Evolutionary conservation across 148 eudicot species (phyloP), one percentile per base, ranked within the genome.

Genomic region (Drosera capensis): DNA sequence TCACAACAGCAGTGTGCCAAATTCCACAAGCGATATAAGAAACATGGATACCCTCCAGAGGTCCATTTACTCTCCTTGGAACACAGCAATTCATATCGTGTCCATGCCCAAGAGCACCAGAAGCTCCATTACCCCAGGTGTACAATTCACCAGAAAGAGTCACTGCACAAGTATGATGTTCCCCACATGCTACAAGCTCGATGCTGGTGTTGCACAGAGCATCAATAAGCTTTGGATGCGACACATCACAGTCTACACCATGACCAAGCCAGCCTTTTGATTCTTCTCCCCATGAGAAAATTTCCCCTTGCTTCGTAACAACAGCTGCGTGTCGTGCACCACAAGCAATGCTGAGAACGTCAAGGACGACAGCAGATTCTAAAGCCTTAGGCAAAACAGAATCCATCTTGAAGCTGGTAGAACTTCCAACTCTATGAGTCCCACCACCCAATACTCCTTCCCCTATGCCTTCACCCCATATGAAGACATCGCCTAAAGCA

Each of bases 241-340:
- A 67, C 41, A 84, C 82, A 63, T 88, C 95, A 51, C 84, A 72
- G 60, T 88, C 97, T 22, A 88, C 94, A 56, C 97, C 97, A 61
- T 88, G 97, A 25, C 94, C 97, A 26, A 88, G 77, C 71, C 97
- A 77, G 47, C 97, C 97, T 14, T 81, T 73, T 18, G 66, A 59
- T 71, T 88, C 97, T 63, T 88, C 94, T 16, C 97, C 97, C 97
- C 97, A 88, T 0, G 97, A 83, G 55, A 88, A 88, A 42, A 88
- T 83, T 57, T 88, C 97, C 47, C 97, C 97, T 68, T 84, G 92
- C 55, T 88, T 88, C 52, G 94, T 88, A 43, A 88, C 97, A 46
- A 88, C 40, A 56, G 97, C 80, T 54, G 93, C 81, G 75, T 88
- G 97, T 20, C 71, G 57, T 26, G 84, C 83, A 49, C 97, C 94